Percentiles rank a stretch among this genome's conserved stretches.
Conservation (phyloP, 179 eudicot genomes). For the Beta macrorhiza region DNA sequence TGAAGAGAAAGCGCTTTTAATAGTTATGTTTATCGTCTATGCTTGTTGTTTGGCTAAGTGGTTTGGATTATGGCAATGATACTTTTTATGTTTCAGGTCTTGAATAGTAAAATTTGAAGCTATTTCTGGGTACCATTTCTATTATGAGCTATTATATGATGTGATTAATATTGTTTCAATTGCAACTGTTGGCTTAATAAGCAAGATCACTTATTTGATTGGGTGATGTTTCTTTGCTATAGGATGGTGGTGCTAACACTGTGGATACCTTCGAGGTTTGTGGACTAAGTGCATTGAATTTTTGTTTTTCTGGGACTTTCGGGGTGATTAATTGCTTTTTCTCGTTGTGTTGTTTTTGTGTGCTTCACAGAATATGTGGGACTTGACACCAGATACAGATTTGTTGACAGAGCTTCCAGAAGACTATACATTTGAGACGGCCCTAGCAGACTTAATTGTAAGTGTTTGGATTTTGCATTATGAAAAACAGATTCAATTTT, state of each 20-base stretch:
- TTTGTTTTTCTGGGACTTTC: background rate
- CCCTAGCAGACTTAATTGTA: slow-evolving; percentile 75
- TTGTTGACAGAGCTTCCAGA: slow-evolving; percentile 64
- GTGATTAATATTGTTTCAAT: background rate
- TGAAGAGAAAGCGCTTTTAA: no score
- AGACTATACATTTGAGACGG: slow-evolving; percentile 72
- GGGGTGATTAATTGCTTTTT: background rate
- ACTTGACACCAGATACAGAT: slow-evolving; percentile 73
- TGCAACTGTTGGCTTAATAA: background rate
- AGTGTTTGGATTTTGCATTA: slow-evolving; percentile 24
- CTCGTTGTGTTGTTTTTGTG: background rate
- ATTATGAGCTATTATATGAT: background rate
- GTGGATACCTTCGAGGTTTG: slow-evolving; percentile 54
- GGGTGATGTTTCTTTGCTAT: slow-evolving; percentile 17
- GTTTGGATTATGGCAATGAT: no score
- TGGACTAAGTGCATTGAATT: background rate
- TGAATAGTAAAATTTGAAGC: no score
- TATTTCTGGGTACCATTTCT: no score
- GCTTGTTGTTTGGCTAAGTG: no score
- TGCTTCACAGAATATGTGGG: slow-evolving; percentile 70
- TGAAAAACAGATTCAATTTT: background rate
- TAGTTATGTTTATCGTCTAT: no score
- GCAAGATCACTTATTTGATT: slow-evolving; percentile 21
- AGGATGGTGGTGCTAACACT: slow-evolving; percentile 58
- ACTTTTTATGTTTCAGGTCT: no score